Percentiles rank a stretch among this genome's conserved stretches.
Conservation (phyloP, 108 stramenopile species). For the Skeletonema menzelii region DNA sequence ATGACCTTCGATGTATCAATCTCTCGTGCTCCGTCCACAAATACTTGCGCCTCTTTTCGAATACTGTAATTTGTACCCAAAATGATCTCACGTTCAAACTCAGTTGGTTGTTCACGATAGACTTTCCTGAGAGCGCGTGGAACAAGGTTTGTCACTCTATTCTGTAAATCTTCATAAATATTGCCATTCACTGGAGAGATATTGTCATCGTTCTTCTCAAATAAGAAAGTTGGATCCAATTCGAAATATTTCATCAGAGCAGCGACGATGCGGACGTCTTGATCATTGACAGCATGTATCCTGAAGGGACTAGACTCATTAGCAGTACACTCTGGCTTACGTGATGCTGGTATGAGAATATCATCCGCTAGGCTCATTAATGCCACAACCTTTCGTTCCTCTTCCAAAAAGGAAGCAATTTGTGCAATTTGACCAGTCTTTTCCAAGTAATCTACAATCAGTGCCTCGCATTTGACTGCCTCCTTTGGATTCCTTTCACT, state of each 20-base stretch:
- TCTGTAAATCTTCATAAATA: conserved; percentile 32
- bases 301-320: conserved; percentile 6
- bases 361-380: conserved; percentile 37
- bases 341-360: conserved; percentile 37
- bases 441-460: conserved; percentile 23
- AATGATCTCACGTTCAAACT: conserved; percentile 32
- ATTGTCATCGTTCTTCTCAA: conserved; percentile 7
- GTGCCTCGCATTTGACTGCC: conserved; percentile 30
- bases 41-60: conserved; percentile 11
- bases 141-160: conserved; percentile 29
- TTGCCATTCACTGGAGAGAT: conserved; percentile 12
- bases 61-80: conserved; percentile 22
- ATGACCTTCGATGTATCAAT: conserved; percentile 30
- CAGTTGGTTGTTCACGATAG: conserved; percentile 30
- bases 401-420: conserved; percentile 32
- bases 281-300: conserved; percentile 2
- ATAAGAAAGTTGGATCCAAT: conserved; percentile 24
- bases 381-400: conserved; percentile 30
- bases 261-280: conserved; percentile 29
- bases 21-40: conserved; percentile 18
- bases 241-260: conserved; percentile 29
- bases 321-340: conserved; percentile 8
- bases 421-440: conserved; percentile 1
- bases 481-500: conserved; percentile 14
- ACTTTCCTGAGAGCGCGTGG: conserved; percentile 24